These are phyloP conservation scores for Moricandia moricandioides DNA, from an alignment of 345 rosid genomes.

Conservation along the genomic window DNA sequence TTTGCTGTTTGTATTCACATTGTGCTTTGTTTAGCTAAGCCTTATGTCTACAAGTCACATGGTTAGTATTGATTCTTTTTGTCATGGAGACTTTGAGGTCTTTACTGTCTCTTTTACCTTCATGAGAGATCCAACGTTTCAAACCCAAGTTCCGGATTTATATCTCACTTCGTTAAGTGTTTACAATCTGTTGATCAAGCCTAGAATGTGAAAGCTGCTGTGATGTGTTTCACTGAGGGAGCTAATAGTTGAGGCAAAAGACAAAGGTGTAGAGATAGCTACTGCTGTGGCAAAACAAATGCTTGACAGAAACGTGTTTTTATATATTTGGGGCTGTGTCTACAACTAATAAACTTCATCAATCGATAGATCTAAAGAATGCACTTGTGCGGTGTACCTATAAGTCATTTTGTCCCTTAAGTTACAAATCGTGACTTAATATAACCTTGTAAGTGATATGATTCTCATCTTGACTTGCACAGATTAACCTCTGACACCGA, in stretches of 20 bases:
- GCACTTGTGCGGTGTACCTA: conserved; percentile 62
- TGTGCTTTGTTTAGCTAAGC: background rate
- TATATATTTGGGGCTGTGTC: conserved; percentile 73
- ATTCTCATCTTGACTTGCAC: conserved; percentile 20
- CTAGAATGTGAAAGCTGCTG: conserved; percentile 1
- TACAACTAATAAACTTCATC: conserved; percentile 43
- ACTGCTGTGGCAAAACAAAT: conserved; percentile 55
- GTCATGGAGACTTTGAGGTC: conserved; percentile 67
- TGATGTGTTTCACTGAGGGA: conserved; percentile 40
- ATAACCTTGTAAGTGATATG: conserved; percentile 8
- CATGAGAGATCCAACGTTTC: conserved; percentile 84
- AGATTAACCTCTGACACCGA: background rate
- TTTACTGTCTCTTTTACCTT: conserved; percentile 89
- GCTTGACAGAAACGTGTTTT: conserved; percentile 63
- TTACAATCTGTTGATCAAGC: background rate
- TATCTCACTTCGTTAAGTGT: conserved; percentile 62
- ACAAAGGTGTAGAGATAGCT: conserved; percentile 46
- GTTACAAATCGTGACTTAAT: background rate
- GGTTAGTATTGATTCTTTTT: conserved; percentile 42
- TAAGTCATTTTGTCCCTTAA: conserved; percentile 19
- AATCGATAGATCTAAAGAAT: conserved; percentile 54
- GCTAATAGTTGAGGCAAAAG: conserved; percentile 59
- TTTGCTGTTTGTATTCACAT: background rate
- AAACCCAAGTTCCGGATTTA: conserved; percentile 72
- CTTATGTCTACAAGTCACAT: conserved; percentile 61